Base-by-base conservation (phyloP, 2,329 filamentous ascomycete genomes). In the Zopfia rhizophila region DNA sequence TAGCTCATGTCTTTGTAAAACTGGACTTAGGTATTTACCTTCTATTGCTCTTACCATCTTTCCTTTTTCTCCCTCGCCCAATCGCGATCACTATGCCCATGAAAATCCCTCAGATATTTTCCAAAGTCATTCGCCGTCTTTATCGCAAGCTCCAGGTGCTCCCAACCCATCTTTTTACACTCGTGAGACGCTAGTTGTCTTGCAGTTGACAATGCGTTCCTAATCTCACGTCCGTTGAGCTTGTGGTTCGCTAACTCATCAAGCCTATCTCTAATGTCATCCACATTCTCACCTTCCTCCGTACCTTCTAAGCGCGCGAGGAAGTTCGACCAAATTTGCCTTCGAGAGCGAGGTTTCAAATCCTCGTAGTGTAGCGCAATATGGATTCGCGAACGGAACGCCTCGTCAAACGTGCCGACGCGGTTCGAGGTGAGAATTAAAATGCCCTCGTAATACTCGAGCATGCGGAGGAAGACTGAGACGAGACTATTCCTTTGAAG, bases 181-280 rank as follows among this genome's bases (percentile, higher is more conserved):
- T 25, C 38, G 32, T 29, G 31, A 22, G 31, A 13, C n/a, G 41
- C 41, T 17, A 45, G 24, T 10, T 45, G 41, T 5, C 41, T 14
- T 25, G 43, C 53, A 1, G 37, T 56, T 4, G 45, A 49, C n/a
- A 53, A 42, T n/a, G 50, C 53, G 29, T 76, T 78, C 61, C 78
- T 77, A 48, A 79, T 79, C 61, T 79, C 72, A 11, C 75, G 66
- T 4, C 77, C 75, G 31, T 79, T 78, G 17, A 78, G 61, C 2
- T 70, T 58, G 18, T 75, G 51, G 16, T 55, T 40, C 1, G 73
- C 61, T 13, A 79, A 63, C 28, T 61, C 49, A 10, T 23, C 23
- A 3, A 56, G 38, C 11, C 48, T 22, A 23, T 36, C 38, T n/a
- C 35, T 21, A n/a, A 38, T 16, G 11, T 42, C 36, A 38, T 41